Evolutionary conservation across 768 basidiomycete genomes (phyloP), one percentile per base, ranked within the genome.

Genomic region (Plicaturopsis crispa): DNA sequence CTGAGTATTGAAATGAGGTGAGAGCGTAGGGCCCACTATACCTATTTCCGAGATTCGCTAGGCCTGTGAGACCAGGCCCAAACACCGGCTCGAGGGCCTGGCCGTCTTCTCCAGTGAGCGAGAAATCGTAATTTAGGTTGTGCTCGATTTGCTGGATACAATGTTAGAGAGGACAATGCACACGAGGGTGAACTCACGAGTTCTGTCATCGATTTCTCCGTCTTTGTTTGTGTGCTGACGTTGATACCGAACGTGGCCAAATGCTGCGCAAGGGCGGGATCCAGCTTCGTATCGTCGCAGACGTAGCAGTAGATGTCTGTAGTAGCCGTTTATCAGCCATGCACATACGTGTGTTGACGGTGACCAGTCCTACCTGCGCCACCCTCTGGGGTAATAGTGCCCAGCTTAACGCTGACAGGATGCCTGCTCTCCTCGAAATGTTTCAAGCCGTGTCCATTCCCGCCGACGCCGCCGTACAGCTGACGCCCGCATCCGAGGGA

Each of bases 141-240:
- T 97, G 91, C 55, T 98, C 93, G 49, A 98, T 84, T 84, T 98
- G 89, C 89, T 82, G 35, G 4, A 36, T 24, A 21, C 30, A 31
- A 19, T 11, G 18, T n/a, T 3, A 10, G 28, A 22, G 28, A 34
- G 12, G 4, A 8, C 11, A 7, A 1, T 40, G 24, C 24, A 4
- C 5, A 10, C 18, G 22, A 37, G 4, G 42, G 5, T 7, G 14
- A 1, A 54, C 76, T 35, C 42, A 92, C 91, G 46, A 99, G 69
- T 53, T 99, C 94, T 0, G 93, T 96, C 81, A 96, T 88, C 40
- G 80, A 89, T 63, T 96, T 97, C 57, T 96, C 91, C 0, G 93
- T 97, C 63, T 98, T 98, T 4, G 63, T 80, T 52, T 87, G 80
- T 0, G 70, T 73, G 24, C 73, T 69, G 1, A 97, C 78, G 43